These are phyloP conservation scores for Pinus tabuliformis DNA, from an alignment of 75 land plant species.

Conservation along the genomic window DNA sequence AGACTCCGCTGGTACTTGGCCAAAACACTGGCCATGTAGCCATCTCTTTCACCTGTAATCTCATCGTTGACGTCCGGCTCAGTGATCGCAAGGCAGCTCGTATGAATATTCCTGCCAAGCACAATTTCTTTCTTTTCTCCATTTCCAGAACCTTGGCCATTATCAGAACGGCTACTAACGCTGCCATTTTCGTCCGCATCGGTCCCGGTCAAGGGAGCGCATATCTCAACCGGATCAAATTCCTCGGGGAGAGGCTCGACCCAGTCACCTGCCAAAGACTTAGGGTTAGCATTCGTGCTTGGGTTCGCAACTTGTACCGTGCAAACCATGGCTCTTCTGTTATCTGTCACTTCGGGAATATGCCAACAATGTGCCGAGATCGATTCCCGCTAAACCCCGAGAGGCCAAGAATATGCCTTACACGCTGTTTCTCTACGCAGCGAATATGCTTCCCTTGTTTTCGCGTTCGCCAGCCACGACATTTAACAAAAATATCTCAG, in stretches of 20 bases:
- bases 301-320: too few species aligned
- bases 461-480: too few species aligned
- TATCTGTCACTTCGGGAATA: too few species aligned
- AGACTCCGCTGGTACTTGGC: constrained; percentile 79
- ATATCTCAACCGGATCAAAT: constrained; percentile 24
- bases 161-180: neutral
- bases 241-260: constrained; percentile 32
- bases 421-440: too few species aligned
- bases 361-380: too few species aligned
- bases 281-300: too few species aligned
- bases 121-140: constrained; percentile 37
- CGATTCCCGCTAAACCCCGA: too few species aligned
- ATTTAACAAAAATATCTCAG: too few species aligned
- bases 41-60: constrained; percentile 89
- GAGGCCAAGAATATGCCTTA: too few species aligned
- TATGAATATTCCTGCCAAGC: constrained; percentile 81
- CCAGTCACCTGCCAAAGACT: neutral
- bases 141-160: neutral
- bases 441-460: too few species aligned
- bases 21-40: constrained; percentile 89
- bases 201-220: neutral
- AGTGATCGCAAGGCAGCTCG: constrained; percentile 57
- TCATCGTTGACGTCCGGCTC: constrained; percentile 95
- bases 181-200: neutral
- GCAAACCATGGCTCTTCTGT: too few species aligned